Evolutionary conservation across 2,329 filamentous ascomycete species (phyloP).

Genomic region (Stagonosporopsis cucurbitacearum): DNA sequence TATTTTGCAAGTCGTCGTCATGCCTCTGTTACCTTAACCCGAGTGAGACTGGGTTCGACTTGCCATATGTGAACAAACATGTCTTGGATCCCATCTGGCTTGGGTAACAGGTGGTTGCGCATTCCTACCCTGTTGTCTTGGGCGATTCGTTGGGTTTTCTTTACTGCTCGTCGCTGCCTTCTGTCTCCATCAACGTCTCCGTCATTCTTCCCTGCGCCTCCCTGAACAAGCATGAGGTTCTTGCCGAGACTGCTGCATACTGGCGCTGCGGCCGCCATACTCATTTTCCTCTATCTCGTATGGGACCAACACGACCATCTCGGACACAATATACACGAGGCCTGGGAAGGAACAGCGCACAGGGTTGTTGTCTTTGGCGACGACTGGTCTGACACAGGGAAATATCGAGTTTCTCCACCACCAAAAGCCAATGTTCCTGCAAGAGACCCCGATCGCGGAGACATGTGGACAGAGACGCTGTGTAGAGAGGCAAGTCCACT

Average conservation of each 20-base stretch:
- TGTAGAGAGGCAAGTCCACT: constrained; percentile 42
- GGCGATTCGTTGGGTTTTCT: constrained; percentile 6
- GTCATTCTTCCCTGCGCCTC: neutral
- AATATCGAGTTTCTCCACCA: constrained; percentile 43
- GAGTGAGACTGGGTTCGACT: constrained; percentile 22
- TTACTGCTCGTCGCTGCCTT: constrained; percentile 8
- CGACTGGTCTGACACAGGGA: constrained; percentile 49
- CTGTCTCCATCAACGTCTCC: neutral
- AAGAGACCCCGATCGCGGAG: constrained; percentile 40
- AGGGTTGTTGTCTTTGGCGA: constrained; percentile 50
- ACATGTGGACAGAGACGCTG: constrained; percentile 46
- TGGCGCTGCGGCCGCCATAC: constrained; percentile 31
- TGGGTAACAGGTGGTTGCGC: neutral
- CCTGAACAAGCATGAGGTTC: constrained; percentile 36
- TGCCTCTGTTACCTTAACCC: constrained; percentile 23
- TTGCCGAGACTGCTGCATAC: constrained; percentile 41
- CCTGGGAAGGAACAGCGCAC: constrained; percentile 37
- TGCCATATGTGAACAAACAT: constrained; percentile 24
- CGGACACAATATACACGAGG: constrained; percentile 35
- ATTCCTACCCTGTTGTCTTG: constrained; percentile 8
- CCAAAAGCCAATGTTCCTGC: constrained; percentile 25
- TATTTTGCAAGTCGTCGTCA: constrained; percentile 32
- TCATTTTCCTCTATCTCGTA: constrained; percentile 40
- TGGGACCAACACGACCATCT: constrained; percentile 39
- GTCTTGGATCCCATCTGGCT: constrained; percentile 18